phyloP scores from a whole-genome alignment of 2,329 filamentous ascomycete species.

The Fusarium nurragi region DNA sequence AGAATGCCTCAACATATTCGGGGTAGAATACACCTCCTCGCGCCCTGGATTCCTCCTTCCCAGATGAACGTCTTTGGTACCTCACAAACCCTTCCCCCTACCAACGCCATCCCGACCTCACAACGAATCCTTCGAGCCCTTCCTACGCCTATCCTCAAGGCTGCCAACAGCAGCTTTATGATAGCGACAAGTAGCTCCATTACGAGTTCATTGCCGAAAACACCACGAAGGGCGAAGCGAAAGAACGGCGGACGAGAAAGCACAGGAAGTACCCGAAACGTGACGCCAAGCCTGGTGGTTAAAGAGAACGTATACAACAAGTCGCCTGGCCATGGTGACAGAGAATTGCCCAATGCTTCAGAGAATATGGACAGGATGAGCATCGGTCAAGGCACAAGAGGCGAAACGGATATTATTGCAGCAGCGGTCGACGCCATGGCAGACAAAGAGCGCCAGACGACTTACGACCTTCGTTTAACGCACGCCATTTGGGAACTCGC shows the following conservation, averaged over 20 bases:
- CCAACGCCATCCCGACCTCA: slow-evolving; percentile 87
- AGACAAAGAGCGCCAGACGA: slow-evolving; percentile 75
- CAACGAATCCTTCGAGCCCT: slow-evolving; percentile 91
- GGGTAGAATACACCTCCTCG: slow-evolving; percentile 91
- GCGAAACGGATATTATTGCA: slow-evolving; percentile 50
- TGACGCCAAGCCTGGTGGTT: slow-evolving; percentile 52
- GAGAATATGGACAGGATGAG: slow-evolving; percentile 63
- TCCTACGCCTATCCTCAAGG: slow-evolving; percentile 89
- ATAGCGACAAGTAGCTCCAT: slow-evolving; percentile 88
- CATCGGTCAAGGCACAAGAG: slow-evolving; percentile 42
- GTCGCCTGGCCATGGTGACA: slow-evolving; percentile 39
- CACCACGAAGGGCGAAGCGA: slow-evolving; percentile 67
- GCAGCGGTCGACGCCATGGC: slow-evolving; percentile 69
- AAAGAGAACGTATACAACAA: slow-evolving; percentile 59
- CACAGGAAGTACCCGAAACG: slow-evolving; percentile 49
- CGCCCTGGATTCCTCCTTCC: slow-evolving; percentile 96
- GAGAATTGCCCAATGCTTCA: slow-evolving; percentile 45
- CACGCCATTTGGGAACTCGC: slow-evolving; percentile 95
- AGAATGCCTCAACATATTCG: slow-evolving; percentile 97
- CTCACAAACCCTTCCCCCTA: slow-evolving; percentile 78
- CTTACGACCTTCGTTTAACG: slow-evolving; percentile 86
- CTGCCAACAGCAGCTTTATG: slow-evolving; percentile 96
- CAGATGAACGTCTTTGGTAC: slow-evolving; percentile 84
- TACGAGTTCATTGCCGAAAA: slow-evolving; percentile 78
- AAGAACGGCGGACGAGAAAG: slow-evolving; percentile 58